Evolutionary conservation across 2,329 filamentous ascomycete species (phyloP).

Genomic region (Ophiostoma triangulosporum): DNA sequence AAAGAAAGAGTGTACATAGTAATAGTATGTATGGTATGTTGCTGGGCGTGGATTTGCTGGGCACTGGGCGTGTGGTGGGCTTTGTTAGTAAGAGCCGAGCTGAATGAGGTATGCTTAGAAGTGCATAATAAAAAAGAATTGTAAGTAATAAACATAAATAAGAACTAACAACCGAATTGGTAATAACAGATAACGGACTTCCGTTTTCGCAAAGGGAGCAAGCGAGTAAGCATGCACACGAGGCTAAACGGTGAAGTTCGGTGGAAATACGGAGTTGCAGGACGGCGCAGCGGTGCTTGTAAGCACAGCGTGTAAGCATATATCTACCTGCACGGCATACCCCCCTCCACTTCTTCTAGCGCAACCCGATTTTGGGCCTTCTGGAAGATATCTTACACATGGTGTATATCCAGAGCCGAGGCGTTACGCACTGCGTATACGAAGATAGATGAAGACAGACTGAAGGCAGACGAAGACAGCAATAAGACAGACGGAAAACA

Average conservation of each 20-base stretch:
- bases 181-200: too few species aligned
- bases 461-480: too few species aligned
- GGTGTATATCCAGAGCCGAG: neutral
- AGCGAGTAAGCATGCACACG: neutral
- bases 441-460: too few species aligned
- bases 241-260: neutral
- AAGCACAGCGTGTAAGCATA: neutral
- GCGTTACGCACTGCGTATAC: neutral
- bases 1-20: constrained; percentile 3
- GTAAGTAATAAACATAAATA: neutral
- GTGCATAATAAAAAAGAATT: neutral
- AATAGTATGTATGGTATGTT: neutral
- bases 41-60: neutral
- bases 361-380: neutral
- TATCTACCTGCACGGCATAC: neutral
- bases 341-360: neutral
- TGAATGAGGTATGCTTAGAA: neutral
- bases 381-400: too few species aligned
- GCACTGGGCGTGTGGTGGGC: neutral
- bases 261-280: neutral
- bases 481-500: too few species aligned
- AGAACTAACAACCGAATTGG: constrained; percentile 2
- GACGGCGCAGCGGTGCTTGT: too few species aligned
- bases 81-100: neutral
- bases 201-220: too few species aligned